A percentile compares a stretch with the other conserved stretches of the same genome.
Evolutionary conservation across 1,284 basidiomycete genomes (phyloP).

Genomic region (Meripilus lineatus): DNA sequence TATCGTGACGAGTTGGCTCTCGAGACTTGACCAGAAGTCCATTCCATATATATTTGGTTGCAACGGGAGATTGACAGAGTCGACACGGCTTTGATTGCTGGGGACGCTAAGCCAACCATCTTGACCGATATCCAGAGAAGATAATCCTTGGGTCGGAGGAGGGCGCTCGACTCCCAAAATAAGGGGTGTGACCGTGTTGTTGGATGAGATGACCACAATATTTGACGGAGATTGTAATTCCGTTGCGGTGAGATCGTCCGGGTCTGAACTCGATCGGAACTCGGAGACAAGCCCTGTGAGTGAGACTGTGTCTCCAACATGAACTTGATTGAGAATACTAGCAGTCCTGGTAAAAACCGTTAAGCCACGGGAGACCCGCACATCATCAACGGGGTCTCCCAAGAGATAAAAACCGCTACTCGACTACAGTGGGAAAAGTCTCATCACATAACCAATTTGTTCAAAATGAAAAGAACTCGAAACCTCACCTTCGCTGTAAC

Average conservation of each 20-base stretch:
- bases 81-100: slow-evolving; percentile 45
- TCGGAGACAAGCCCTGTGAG: slow-evolving; percentile 44
- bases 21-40: slow-evolving; percentile 61
- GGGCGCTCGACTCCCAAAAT: slow-evolving; percentile 47
- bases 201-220: slow-evolving; percentile 42
- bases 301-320: slow-evolving; percentile 46
- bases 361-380: slow-evolving; percentile 36
- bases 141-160: slow-evolving; percentile 48
- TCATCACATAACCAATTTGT: background rate
- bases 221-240: slow-evolving; percentile 45
- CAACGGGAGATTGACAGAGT: slow-evolving; percentile 39
- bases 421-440: background rate
- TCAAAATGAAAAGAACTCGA: background rate
- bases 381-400: slow-evolving; percentile 38
- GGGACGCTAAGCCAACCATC: slow-evolving; percentile 53
- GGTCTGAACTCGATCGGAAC: slow-evolving; percentile 38
- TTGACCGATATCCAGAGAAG: slow-evolving; percentile 42
- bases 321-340: slow-evolving; percentile 36
- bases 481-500: slow-evolving; percentile 38
- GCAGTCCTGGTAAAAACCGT: slow-evolving; percentile 44
- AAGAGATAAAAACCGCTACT: slow-evolving; percentile 47
- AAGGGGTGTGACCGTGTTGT: slow-evolving; percentile 41
- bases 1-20: slow-evolving; percentile 53
- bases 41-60: slow-evolving; percentile 46
- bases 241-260: slow-evolving; percentile 46